Base-by-base conservation (phyloP, 2,329 filamentous ascomycete genomes). In the Aspergillus tanneri region DNA sequence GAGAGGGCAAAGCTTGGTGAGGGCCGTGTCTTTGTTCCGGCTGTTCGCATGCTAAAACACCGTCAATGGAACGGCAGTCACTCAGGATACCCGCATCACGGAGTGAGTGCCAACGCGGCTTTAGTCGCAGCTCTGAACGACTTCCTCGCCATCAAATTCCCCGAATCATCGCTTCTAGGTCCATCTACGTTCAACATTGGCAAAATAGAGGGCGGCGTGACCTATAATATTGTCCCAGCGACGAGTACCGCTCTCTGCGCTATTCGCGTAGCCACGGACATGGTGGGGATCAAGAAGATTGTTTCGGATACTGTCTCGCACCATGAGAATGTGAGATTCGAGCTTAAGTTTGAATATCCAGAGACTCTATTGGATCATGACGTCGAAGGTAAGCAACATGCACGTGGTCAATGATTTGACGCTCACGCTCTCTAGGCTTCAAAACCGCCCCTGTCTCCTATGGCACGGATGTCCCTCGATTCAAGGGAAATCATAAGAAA, bases 161-260 rank as follows among this genome's bases (percentile, higher is more conserved):
- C 71, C 0, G 52, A 56, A 0, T 72, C 69, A 0, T 63, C 70
- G 8, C 60, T 72, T 1, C 62, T 73, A 3, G 70, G 70, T 0
- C 64, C 66, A 1, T 70, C 70, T 2, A 72, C 70, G 3, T 66
- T 73, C 39, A 70, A 73, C 49, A 65, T 68, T 21, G 71, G 70
- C 6, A 71, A 65, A 25, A 61, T 74, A 4, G 52, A 67, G 30
- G 71, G 71, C 18, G 71, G 71, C 3, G 68, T 63, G 34, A 65
- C 62, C 43, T 70, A 72, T 53, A 72, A 73, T 49, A 67, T 74
- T 37, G 55, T 74, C 3, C 68, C 71, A 0, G 62, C 67, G 6
- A 61, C 61, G 2, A 70, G 70, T 4, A 67, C 63, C 23, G 70
- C 71, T 1, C 66, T 72, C 11, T 73, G 71, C 54, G 67, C 66